Base-by-base conservation (phyloP, 2,329 filamentous ascomycete genomes). In the Paraphoma chrysanthemicola region DNA sequence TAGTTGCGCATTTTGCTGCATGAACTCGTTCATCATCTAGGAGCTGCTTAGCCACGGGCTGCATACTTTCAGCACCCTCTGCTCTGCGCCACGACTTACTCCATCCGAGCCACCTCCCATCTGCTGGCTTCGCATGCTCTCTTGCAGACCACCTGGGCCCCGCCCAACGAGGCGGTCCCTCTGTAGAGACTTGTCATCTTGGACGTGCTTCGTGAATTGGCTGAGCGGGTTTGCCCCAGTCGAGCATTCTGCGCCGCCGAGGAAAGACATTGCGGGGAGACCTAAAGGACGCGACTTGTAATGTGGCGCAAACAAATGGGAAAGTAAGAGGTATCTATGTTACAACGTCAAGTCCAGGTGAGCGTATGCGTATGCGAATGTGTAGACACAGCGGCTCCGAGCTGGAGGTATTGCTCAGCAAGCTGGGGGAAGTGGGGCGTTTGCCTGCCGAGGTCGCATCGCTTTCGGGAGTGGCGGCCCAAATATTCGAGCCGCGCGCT, bases 131-230 rank as follows among this genome's bases (percentile, higher is more conserved):
- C 92, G 86, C 82, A 96, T 93, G 69, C 90, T 87, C 74, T 91
- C 90, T 70, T 91, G 84, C 70, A 90, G 82, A 7, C 86, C 88
- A 43, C 85, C 87, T 0, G 91, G 89, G 0, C 88, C 88, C 64
- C 89, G 83, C 60, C 91, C 92, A 57, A 91, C 88, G 59, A 98
- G 83, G 57, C 95, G 88, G 78, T 99, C 95, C 71, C 93, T 86
- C 80, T 98, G 95, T 55, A 98, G 82, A 55, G 91, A 95, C 80
- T 93, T 96, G 82, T 99, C 95, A 84, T 96, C 92, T 74, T 96
- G 91, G 54, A 95, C 92, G 78, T 97, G 93, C 80, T 99, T 99
- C 63, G 93, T 92, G 78, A 99, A 96, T 83, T 98, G 95, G 75
- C 92, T 94, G 71, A 99, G 88, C 55, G 96, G 95, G 79, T 99